A percentile compares a stretch with the other conserved stretches of the same genome.
Conservation (phyloP, 805 yeast genomes). For the Wickerhamiella parazyma region DNA sequence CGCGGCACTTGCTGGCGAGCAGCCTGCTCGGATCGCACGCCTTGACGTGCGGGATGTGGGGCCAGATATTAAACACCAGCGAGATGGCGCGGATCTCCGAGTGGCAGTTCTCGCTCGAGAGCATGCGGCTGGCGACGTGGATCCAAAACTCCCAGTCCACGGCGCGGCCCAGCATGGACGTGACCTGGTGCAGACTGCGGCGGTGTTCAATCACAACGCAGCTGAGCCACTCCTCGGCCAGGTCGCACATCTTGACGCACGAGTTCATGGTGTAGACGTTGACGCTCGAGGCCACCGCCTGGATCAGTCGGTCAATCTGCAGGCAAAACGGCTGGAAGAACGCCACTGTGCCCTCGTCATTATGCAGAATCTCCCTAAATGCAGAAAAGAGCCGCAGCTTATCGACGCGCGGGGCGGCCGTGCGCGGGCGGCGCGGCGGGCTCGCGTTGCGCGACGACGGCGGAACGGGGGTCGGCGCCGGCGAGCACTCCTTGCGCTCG, state of each 20-base stretch:
- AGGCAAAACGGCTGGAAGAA: conserved; percentile 24
- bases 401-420: conserved; percentile 20
- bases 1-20: conserved; percentile 3
- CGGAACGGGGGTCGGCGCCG: neutral
- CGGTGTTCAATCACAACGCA: conserved; percentile 23
- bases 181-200: conserved; percentile 18
- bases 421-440: conserved; percentile 1
- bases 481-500: neutral
- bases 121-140: conserved; percentile 41
- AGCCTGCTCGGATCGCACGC: neutral
- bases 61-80: conserved; percentile 63
- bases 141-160: conserved; percentile 74
- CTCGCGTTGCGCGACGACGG: conserved; percentile 1
- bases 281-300: conserved; percentile 24
- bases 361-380: conserved; percentile 28
- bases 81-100: conserved; percentile 51
- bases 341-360: conserved; percentile 23
- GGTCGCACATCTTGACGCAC: conserved; percentile 28
- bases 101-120: conserved; percentile 49
- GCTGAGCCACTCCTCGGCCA: conserved; percentile 30
- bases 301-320: conserved; percentile 28
- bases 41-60: conserved; percentile 29
- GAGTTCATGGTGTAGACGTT: conserved; percentile 27
- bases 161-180: conserved; percentile 18
- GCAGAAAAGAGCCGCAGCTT: conserved; percentile 24